phyloP scores from a whole-genome alignment of 2,329 filamentous ascomycete species.

The Didymella pomorum region DNA sequence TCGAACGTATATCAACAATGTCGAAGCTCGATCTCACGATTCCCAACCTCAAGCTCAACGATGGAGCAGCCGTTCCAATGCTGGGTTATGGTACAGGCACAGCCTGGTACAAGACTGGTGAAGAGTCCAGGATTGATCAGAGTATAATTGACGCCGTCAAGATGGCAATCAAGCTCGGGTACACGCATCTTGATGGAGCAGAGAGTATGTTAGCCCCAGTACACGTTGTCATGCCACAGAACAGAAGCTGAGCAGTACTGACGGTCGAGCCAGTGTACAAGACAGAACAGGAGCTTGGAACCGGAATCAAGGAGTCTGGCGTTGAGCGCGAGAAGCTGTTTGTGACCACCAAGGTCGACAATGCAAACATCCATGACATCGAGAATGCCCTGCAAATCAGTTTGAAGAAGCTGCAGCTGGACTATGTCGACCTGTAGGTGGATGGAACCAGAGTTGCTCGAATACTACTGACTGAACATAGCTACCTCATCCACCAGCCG shows the following conservation, averaged over 20 bases:
- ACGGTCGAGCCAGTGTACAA: slow-evolving; percentile 54
- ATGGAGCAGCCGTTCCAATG: slow-evolving; percentile 76
- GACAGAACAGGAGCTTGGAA: slow-evolving; percentile 60
- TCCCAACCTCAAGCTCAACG: slow-evolving; percentile 73
- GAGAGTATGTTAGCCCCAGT: slow-evolving; percentile 60
- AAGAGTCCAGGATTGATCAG: slow-evolving; percentile 63
- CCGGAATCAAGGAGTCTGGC: slow-evolving; percentile 56
- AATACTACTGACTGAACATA: slow-evolving; percentile 32
- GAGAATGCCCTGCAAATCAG: slow-evolving; percentile 63
- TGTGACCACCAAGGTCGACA: slow-evolving; percentile 65
- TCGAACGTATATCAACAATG: slow-evolving; percentile 35
- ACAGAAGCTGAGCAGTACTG: background rate
- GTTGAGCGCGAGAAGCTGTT: slow-evolving; percentile 58
- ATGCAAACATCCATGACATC: slow-evolving; percentile 61
- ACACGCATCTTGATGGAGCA: slow-evolving; percentile 76
- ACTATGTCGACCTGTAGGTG: slow-evolving; percentile 68
- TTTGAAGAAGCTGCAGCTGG: slow-evolving; percentile 66
- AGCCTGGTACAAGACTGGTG: slow-evolving; percentile 65
- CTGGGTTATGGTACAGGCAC: slow-evolving; percentile 77
- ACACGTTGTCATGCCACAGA: background rate
- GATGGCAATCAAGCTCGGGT: slow-evolving; percentile 73
- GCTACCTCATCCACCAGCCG: slow-evolving; percentile 69
- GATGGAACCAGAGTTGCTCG: background rate
- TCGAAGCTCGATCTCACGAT: slow-evolving; percentile 58
- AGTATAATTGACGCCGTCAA: slow-evolving; percentile 64